Evolutionary conservation across 805 yeast species (phyloP), one percentile per base, ranked within the genome.

Genomic region (Myxozyma nipponensis): DNA sequence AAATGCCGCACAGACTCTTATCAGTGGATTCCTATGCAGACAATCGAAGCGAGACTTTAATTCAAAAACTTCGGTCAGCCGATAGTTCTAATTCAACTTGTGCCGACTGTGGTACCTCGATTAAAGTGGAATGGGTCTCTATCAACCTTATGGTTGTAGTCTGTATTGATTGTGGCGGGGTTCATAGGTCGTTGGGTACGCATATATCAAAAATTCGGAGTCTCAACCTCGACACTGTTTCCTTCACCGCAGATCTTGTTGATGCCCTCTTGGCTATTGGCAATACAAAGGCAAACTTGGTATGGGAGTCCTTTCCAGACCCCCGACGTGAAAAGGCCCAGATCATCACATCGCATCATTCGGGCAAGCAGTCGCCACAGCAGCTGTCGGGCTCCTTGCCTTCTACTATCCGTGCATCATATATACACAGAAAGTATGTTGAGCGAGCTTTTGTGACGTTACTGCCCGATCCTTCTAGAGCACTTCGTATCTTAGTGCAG

Each of bases 111-210:
- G 83, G 83, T 0, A 63, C 80, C 1, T 61, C 67, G 0, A 78
- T 75, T 15, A 69, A 77, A 13, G 95, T 86, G 15, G 96, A 89
- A 58, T 90, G 96, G 96, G 77, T 91, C 2, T 86, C 96, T 0
- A 72, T 87, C 51, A 89, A 85, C 61, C 67, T 83, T 38, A 67
- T 88, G 47, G 80, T 81, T 25, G 78, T 83, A 2, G 72, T 91
- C 23, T 90, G 98, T 66, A 82, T 87, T 40, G 81, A 82, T 44
- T 90, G 98, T 62, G 82, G 96, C 0, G 89, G 95, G 0, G 81
- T 83, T n/a, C 97, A 90, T 66, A 73, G 96, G 48, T 82, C 87
- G 19, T 67, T 91, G 63, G 96, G 97, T 0, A 75, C 95, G 0
- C 89, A 84, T 57, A 75, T 88, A 3, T 78, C 93, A 4, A 87